These are phyloP conservation scores for Tuber umbilicatum DNA, from an alignment of 495 filamentous ascomycete species.

Conservation along the genomic window DNA sequence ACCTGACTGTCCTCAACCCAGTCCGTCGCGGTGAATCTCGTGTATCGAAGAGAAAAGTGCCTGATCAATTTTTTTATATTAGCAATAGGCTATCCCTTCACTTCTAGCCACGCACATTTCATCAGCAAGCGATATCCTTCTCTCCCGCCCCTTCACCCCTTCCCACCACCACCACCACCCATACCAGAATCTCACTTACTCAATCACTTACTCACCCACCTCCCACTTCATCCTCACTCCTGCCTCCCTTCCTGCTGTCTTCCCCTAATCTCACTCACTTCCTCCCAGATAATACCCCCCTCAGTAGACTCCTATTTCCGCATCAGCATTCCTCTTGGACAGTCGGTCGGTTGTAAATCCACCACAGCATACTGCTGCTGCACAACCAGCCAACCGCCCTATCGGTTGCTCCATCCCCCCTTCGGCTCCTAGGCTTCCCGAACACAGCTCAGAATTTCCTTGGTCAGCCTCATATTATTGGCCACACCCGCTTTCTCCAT, in stretches of 20 bases:
- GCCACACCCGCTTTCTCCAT: slow-evolving; percentile 3
- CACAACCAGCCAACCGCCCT: background rate
- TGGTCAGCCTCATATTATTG: background rate
- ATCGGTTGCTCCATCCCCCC: background rate
- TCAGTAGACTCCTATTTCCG: background rate
- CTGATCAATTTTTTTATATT: background rate
- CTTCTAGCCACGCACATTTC: background rate
- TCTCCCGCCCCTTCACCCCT: background rate
- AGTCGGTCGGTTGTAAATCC: background rate
- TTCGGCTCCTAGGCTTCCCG: background rate
- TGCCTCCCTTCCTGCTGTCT: background rate
- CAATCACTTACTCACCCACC: background rate
- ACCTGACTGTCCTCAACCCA: background rate
- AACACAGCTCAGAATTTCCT: background rate
- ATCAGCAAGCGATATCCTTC: background rate
- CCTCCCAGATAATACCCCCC: background rate
- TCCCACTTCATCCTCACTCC: background rate
- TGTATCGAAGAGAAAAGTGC: background rate
- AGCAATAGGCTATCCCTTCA: background rate
- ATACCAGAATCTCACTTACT: background rate
- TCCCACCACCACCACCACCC: background rate
- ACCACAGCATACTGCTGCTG: background rate
- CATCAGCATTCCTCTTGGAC: background rate
- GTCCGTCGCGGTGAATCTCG: background rate
- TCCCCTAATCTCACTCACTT: background rate